These are phyloP conservation scores for Pholiota microspora DNA, from an alignment of 768 basidiomycete species.

Conservation along the genomic window DNA sequence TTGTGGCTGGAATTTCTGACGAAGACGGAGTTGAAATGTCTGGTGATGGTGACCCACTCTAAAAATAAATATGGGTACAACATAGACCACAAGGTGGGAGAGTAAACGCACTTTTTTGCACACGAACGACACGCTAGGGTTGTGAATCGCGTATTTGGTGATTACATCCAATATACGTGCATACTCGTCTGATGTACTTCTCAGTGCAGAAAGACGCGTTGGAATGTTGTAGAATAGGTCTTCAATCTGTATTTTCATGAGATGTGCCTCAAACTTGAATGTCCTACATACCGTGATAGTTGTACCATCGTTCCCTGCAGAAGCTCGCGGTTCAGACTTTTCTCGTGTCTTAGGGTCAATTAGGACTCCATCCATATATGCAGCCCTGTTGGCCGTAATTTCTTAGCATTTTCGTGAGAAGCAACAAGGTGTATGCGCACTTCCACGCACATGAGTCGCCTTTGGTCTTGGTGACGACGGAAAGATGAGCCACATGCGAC, in stretches of 20 bases:
- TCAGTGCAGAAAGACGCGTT: constrained; percentile 80
- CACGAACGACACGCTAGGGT: constrained; percentile 80
- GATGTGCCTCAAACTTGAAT: neutral
- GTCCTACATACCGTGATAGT: constrained; percentile 66
- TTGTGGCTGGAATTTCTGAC: constrained; percentile 64
- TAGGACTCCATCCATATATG: constrained; percentile 77
- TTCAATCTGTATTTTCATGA: constrained; percentile 63
- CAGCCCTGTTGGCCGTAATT: constrained; percentile 52
- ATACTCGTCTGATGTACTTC: constrained; percentile 88
- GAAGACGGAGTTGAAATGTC: constrained; percentile 79
- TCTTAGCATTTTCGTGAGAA: neutral
- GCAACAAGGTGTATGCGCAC: constrained; percentile 46
- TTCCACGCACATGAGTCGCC: constrained; percentile 87
- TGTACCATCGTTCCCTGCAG: constrained; percentile 94
- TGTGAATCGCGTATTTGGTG: constrained; percentile 92
- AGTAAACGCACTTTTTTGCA: constrained; percentile 81
- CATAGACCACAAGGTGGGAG: neutral
- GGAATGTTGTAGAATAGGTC: constrained; percentile 95
- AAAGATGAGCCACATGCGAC: constrained; percentile 88
- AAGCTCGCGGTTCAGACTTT: constrained; percentile 77
- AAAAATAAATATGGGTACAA: neutral
- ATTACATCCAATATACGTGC: constrained; percentile 87
- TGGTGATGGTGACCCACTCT: constrained; percentile 74
- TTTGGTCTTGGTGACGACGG: constrained; percentile 89
- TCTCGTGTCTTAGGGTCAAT: constrained; percentile 69